Base-by-base conservation (phyloP, 208 protist genomes). In the Leishmania aethiopica region DNA sequence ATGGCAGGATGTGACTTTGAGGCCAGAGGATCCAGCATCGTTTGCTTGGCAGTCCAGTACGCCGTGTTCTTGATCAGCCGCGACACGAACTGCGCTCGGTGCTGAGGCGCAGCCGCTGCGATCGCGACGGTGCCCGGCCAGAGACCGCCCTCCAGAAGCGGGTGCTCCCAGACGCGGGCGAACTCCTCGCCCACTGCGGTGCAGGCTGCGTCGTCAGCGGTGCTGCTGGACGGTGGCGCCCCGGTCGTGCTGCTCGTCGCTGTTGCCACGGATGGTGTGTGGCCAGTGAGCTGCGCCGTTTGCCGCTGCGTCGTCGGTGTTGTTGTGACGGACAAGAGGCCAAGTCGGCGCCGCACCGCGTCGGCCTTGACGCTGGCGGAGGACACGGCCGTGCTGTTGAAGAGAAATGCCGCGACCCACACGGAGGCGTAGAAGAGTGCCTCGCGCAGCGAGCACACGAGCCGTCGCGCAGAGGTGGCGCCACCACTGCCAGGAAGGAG, bases 371-470 rank as follows among this genome's bases (percentile, higher is more conserved):
- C 78, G 35, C 74, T 79, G 4, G 83, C 72, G 7, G 83, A 80
- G 42, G 83, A 86, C 32, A 83, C 83, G 45, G 83, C 49, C 25
- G 78, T 75, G 78, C 78, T 76, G 78, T 83, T 86, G 78, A 82
- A 74, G 74, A 86, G 83, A 57, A 86, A 86, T 13, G 83, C 83
- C 1, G 83, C 83, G 5, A 80, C 83, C 83, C 83, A 86, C 15
- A 80, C 83, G 3, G 78, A 79, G 49, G 78, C 83, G 78, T 86
- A 86, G 78, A 62, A 77, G 78, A 86, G 47, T 19, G 83, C 71
- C 72, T 86, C 78, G 35, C 83, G 83, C 73, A 86, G 66, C 32
- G 83, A 83, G 22, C 60, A 70, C 66, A 86, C 37, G 11, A 86
- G 57, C 1, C 78, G 60, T 11, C 83, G 78, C 7, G 83, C 83